phyloP scores from a whole-genome alignment of 2,329 filamentous ascomycete genomes.

The Aspergillus sp. region DNA sequence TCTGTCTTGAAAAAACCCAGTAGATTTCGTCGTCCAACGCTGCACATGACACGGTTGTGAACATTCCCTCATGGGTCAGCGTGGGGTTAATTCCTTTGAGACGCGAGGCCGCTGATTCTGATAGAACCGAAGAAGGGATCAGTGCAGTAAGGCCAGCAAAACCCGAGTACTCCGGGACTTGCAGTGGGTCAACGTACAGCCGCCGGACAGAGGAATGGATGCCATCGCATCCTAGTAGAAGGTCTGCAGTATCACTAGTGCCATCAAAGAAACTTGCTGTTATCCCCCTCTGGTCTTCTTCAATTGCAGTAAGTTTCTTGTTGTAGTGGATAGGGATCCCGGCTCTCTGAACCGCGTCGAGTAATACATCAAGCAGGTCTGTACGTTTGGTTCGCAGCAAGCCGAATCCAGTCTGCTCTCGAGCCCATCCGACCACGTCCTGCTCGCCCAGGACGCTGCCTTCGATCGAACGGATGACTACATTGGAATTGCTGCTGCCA shows the following conservation, averaged over 20 bases:
- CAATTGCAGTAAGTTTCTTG: slow-evolving; percentile 14
- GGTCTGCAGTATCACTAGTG: slow-evolving; percentile 17
- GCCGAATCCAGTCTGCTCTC: slow-evolving; percentile 20
- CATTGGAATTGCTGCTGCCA: slow-evolving; percentile 10
- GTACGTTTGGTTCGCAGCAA: slow-evolving; percentile 23
- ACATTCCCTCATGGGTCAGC: slow-evolving; percentile 18
- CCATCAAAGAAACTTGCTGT: slow-evolving; percentile 23
- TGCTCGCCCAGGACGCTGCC: slow-evolving; percentile 10
- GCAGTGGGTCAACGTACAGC: slow-evolving; percentile 21
- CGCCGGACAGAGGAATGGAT: slow-evolving; percentile 32
- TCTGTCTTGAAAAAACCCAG: slow-evolving; percentile 23
- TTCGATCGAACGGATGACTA: slow-evolving; percentile 17
- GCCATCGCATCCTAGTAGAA: slow-evolving; percentile 34
- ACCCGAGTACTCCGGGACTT: slow-evolving; percentile 27
- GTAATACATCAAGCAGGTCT: slow-evolving; percentile 21
- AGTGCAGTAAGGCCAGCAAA: slow-evolving; percentile 20
- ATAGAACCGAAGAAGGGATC: slow-evolving; percentile 6
- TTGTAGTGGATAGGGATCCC: slow-evolving; percentile 20
- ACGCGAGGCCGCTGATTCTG: slow-evolving; percentile 10
- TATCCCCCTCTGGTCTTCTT: slow-evolving; percentile 14
- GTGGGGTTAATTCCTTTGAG: slow-evolving; percentile 1
- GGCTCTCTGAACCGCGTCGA: slow-evolving; percentile 13
- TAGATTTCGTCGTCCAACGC: slow-evolving; percentile 13
- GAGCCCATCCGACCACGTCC: slow-evolving; percentile 11
- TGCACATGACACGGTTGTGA: slow-evolving; percentile 17